Conservation (phyloP, 345 rosid species). For the Sonneratia alba region DNA sequence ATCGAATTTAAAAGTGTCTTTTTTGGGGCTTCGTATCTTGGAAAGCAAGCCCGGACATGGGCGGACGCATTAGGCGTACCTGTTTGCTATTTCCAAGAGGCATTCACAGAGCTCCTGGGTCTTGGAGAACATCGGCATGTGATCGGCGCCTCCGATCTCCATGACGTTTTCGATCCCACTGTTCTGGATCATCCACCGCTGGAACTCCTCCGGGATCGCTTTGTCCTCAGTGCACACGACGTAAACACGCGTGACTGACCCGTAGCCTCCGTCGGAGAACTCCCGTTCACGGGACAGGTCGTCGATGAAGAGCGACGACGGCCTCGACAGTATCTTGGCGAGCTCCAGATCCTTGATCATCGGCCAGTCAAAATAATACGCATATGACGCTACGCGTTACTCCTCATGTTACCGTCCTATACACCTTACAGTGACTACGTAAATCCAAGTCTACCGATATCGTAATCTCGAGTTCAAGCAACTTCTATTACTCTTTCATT, state of each 20-base stretch:
- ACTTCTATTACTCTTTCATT: not conserved
- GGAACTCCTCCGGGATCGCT: slow-evolving; percentile 13
- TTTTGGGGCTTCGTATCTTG: too few species aligned
- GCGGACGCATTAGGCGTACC: slow-evolving; percentile 8
- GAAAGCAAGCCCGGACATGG: not conserved
- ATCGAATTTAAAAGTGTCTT: too few species aligned
- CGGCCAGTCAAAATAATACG: not conserved
- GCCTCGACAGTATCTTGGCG: slow-evolving; percentile 23
- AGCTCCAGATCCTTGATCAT: slow-evolving; percentile 31
- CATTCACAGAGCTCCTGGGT: slow-evolving; percentile 20
- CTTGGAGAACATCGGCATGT: slow-evolving; percentile 34
- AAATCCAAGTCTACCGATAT: not conserved
- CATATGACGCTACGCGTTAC: too few species aligned
- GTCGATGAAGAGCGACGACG: slow-evolving; percentile 25
- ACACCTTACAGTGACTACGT: not conserved
- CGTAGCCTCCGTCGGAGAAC: slow-evolving; percentile 17
- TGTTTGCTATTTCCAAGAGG: slow-evolving; percentile 18
- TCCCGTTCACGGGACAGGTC: slow-evolving; percentile 16
- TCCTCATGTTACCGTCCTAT: too few species aligned
- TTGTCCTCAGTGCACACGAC: slow-evolving; percentile 17
- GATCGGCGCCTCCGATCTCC: slow-evolving; percentile 22
- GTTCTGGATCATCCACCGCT: slow-evolving; percentile 15
- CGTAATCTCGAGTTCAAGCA: not conserved
- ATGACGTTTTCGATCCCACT: slow-evolving; percentile 10
- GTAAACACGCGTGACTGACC: slow-evolving; percentile 13